Evolutionary conservation across 129 eudicot genomes (phyloP).

Genomic region (Chrysanthemum seticuspe): DNA sequence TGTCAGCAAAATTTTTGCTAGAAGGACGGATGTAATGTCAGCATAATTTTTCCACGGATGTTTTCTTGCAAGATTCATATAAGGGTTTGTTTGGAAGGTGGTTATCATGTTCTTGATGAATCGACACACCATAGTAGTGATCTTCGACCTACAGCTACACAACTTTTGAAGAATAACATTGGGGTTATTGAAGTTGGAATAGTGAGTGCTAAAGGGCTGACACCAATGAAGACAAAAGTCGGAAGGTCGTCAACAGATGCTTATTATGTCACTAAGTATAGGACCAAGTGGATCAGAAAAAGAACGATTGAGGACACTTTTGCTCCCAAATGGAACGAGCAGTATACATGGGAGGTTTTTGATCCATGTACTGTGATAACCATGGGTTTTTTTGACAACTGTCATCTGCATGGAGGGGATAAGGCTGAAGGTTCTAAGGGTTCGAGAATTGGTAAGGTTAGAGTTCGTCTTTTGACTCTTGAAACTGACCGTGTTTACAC

Average conservation of each 20-base stretch:
- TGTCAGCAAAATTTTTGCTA: too few species aligned
- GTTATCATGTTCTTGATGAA: slow-evolving; percentile 34
- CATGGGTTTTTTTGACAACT: slow-evolving; percentile 18
- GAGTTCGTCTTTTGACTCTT: slow-evolving; percentile 14
- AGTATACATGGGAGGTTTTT: slow-evolving; percentile 28
- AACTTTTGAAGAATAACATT: slow-evolving; percentile 14
- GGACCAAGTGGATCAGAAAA: slow-evolving; percentile 33
- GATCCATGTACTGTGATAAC: slow-evolving; percentile 21
- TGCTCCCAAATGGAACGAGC: slow-evolving; percentile 24
- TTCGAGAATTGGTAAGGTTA: slow-evolving; percentile 25
- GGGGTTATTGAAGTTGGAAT: slow-evolving; percentile 29
- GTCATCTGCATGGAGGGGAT: slow-evolving; percentile 21
- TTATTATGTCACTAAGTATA: slow-evolving; percentile 75
- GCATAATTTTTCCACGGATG: not conserved
- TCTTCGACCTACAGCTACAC: slow-evolving; percentile 18
- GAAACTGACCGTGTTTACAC: slow-evolving; percentile 21
- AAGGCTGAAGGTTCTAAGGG: slow-evolving; percentile 13
- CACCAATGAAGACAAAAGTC: slow-evolving; percentile 61
- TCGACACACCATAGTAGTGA: slow-evolving; percentile 23
- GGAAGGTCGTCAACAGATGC: slow-evolving; percentile 64
- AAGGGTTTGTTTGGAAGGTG: slow-evolving; percentile 28
- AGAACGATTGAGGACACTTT: slow-evolving; percentile 10
- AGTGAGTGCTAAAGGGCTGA: slow-evolving; percentile 25
- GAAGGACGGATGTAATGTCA: too few species aligned
- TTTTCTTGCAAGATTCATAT: slow-evolving; percentile 19